A percentile compares a stretch with the other conserved stretches of the same genome.
Conservation (phyloP, 495 filamentous ascomycete genomes). For the Penicillium psychrofluorescens region DNA sequence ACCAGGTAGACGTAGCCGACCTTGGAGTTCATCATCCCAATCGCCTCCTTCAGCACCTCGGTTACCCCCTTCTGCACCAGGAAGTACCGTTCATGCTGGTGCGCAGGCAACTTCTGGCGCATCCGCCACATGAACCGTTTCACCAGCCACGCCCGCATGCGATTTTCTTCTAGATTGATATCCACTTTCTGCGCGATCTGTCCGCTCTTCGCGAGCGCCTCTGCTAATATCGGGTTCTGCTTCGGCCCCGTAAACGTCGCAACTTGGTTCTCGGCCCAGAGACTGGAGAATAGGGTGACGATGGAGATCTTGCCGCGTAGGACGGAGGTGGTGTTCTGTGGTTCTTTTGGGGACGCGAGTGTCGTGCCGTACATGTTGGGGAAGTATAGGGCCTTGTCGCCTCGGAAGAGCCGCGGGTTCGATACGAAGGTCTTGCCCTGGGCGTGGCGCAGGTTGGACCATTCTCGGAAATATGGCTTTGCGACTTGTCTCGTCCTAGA, state of each 20-base stretch:
- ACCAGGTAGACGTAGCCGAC: conserved; percentile 94
- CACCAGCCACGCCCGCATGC: conserved; percentile 68
- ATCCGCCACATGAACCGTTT: conserved; percentile 58
- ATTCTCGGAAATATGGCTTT: conserved; percentile 90
- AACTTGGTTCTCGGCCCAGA: conserved; percentile 82
- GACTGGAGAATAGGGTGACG: conserved; percentile 70
- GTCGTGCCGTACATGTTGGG: conserved; percentile 83
- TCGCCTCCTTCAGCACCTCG: conserved; percentile 63
- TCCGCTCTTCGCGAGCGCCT: conserved; percentile 35
- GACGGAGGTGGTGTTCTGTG: conserved; percentile 61
- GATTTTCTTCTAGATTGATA: conserved; percentile 81
- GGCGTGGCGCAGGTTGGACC: conserved; percentile 70
- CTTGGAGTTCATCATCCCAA: conserved; percentile 78
- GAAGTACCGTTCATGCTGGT: conserved; percentile 71
- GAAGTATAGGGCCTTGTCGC: conserved; percentile 76
- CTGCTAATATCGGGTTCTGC: conserved; percentile 58
- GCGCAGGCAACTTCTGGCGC: conserved; percentile 44
- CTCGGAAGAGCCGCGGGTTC: conserved; percentile 66
- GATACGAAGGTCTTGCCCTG: conserved; percentile 86
- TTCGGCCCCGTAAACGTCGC: conserved; percentile 56
- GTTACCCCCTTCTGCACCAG: conserved; percentile 70
- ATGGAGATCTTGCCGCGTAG: conserved; percentile 66
- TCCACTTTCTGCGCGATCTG: conserved; percentile 61
- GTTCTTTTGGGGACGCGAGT: conserved; percentile 42
- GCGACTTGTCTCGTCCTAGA: conserved; percentile 48